Evolutionary conservation across 106 monocot species (phyloP), one percentile per base, ranked within the genome.

Genomic region (Apostasia ramifera): DNA sequence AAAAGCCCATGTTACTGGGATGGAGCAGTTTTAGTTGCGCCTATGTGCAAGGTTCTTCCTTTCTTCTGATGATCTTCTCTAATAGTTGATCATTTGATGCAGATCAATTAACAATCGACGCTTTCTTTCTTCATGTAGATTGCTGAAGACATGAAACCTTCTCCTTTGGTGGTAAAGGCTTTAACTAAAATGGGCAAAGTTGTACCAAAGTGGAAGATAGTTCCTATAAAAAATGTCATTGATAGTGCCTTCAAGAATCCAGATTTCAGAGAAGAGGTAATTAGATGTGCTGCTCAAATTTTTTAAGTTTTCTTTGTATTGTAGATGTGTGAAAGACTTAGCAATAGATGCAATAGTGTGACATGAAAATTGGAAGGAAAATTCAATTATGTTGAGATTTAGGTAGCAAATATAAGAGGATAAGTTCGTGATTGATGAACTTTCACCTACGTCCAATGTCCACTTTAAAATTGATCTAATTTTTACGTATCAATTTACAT

Each of bases 11-110:
- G 9, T 3, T 88, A 66, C 58, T 88, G 88, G 88, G 66, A 82
- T 49, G 84, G 88, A 7, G 84, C 84, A 45, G 73, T 88, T 68
- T 76, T 87, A 49, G 87, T 87, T 61, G 83, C 87, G 44, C 87
- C 87, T 4, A 87, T 87, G 87, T 87, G 83, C 78, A 87, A 87
- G 87, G 87, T 87, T 8, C 0, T 10, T 2, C 12, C 45, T 46
- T 5, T 57, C 41, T 43, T 13, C 44, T 44, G 39, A 40, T 46
- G n/a, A n/a, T n/a, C n/a, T n/a, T n/a, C n/a, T n/a, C 5, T 59
- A 6, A 26, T 26, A 26, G 26, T 26, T 26, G 26, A 26, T 26
- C 26, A 26, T 26, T 26, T 26, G 26, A 4, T 2, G 2, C 46
- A 12, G 3, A 5, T 49, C 8, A 6, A 48, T 46, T 44, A 2